These are phyloP conservation scores for Fusarium subtropicale DNA, from an alignment of 2,329 filamentous ascomycete genomes.

Conservation along the genomic window DNA sequence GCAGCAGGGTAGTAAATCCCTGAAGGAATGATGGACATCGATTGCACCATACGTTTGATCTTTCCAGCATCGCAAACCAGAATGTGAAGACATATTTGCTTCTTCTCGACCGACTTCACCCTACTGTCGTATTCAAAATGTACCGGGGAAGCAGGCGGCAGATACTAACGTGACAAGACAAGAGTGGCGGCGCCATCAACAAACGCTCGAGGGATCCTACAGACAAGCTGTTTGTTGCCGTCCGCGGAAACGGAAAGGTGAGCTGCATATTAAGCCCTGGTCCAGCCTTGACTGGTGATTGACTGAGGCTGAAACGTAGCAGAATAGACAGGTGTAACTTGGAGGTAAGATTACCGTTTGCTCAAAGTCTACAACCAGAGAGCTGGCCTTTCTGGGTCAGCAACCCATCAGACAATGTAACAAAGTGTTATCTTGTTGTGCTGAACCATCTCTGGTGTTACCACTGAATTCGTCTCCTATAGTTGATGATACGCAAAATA, in stretches of 20 bases:
- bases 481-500: not conserved
- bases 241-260: constrained; percentile 4
- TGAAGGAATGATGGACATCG: not conserved
- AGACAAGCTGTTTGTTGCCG: constrained; percentile 15
- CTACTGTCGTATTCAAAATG: not conserved
- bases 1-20: not conserved
- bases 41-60: not conserved
- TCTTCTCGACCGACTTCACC: not conserved
- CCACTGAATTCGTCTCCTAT: not conserved
- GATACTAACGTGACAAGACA: not conserved
- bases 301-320: constrained; percentile 11
- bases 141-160: not conserved
- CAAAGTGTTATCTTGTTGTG: not conserved
- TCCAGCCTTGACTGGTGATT: not conserved
- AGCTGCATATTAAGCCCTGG: not conserved
- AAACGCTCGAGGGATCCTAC: constrained; percentile 7
- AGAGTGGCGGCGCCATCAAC: constrained; percentile 32
- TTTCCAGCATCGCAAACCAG: not conserved
- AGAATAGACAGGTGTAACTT: constrained; percentile 4
- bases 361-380: constrained; percentile 3
- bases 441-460: not conserved
- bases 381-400: not conserved
- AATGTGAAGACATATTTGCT: constrained; percentile 7
- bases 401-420: not conserved
- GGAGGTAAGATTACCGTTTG: not conserved